These are phyloP conservation scores for Ogataea hybrid DNA, from an alignment of 1,139 yeast species.

Conservation along the genomic window DNA sequence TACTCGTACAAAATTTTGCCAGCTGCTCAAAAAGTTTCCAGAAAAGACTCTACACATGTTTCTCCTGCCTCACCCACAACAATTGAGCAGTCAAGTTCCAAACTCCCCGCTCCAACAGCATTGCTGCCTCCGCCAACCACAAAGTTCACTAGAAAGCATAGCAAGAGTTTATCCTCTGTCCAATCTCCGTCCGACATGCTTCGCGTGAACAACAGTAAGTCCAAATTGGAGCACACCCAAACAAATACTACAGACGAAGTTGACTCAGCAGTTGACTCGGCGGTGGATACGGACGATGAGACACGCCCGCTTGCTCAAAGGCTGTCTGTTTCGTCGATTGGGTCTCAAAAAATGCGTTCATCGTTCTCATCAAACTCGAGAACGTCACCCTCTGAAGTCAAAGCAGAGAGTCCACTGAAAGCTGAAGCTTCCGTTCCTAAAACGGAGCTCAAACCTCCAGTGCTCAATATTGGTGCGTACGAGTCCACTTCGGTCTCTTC, in stretches of 20 bases:
- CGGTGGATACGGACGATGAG: slow-evolving; percentile 22
- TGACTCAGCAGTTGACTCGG: slow-evolving; percentile 22
- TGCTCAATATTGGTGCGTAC: slow-evolving; percentile 11
- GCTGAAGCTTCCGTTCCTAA: not conserved
- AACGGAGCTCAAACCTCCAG: slow-evolving; percentile 9
- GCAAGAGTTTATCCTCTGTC: slow-evolving; percentile 57
- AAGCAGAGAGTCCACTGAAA: slow-evolving; percentile 1
- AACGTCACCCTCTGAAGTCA: not conserved
- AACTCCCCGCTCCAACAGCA: not conserved
- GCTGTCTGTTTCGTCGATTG: slow-evolving; percentile 6
- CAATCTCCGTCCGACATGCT: slow-evolving; percentile 49
- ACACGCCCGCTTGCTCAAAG: slow-evolving; percentile 7
- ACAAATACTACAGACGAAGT: slow-evolving; percentile 20
- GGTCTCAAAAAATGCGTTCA: slow-evolving; percentile 3
- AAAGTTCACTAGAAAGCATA: slow-evolving; percentile 44
- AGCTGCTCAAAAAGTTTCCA: slow-evolving; percentile 36
- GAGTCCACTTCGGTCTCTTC: slow-evolving; percentile 1
- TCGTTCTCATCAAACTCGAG: slow-evolving; percentile 2
- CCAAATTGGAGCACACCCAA: slow-evolving; percentile 6
- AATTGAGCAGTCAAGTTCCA: slow-evolving; percentile 1
- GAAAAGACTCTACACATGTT: not conserved
- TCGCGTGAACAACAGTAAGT: slow-evolving; percentile 14
- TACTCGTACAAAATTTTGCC: slow-evolving; percentile 80
- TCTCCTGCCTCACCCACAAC: not conserved
- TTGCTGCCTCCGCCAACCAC: slow-evolving; percentile 18